Conservation (phyloP, 331 rosid genomes). For the Acacia pycnantha region DNA sequence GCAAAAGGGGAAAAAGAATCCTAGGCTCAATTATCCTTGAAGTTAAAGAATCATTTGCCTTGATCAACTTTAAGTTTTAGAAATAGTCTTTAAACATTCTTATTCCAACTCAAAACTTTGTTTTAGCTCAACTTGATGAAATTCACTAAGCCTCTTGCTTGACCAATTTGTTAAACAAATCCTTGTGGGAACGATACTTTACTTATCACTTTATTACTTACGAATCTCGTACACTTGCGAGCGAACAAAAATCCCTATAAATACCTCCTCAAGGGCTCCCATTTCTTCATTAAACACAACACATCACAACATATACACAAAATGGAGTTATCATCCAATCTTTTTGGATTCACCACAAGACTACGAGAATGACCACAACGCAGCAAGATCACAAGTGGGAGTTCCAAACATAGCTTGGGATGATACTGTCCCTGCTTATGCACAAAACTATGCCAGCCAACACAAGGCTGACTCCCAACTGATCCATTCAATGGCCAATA, state of each 20-base stretch:
- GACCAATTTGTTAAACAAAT: no score
- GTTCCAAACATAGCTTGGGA: constrained; percentile 51
- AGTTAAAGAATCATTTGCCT: no score
- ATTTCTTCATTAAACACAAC: not conserved
- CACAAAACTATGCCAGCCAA: constrained; percentile 37
- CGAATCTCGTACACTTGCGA: no score
- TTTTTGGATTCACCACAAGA: constrained; percentile 30
- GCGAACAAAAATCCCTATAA: not conserved
- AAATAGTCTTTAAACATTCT: no score
- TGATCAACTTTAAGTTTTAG: no score
- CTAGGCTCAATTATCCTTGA: no score
- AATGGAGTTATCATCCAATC: not conserved
- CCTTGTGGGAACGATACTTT: no score
- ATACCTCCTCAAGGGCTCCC: not conserved
- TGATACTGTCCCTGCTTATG: constrained; percentile 34
- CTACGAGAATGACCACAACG: constrained; percentile 52
- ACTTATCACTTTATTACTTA: no score
- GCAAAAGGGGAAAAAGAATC: no score
- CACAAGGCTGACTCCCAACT: constrained; percentile 40
- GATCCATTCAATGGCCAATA: constrained; percentile 34
- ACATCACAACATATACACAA: not conserved
- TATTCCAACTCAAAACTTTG: no score
- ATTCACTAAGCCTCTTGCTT: no score
- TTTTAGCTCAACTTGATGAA: no score
- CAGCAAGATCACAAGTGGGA: constrained; percentile 40